Evolutionary conservation across 2,329 filamentous ascomycete species (phyloP).

Genomic region (Curvularia verruculosa): DNA sequence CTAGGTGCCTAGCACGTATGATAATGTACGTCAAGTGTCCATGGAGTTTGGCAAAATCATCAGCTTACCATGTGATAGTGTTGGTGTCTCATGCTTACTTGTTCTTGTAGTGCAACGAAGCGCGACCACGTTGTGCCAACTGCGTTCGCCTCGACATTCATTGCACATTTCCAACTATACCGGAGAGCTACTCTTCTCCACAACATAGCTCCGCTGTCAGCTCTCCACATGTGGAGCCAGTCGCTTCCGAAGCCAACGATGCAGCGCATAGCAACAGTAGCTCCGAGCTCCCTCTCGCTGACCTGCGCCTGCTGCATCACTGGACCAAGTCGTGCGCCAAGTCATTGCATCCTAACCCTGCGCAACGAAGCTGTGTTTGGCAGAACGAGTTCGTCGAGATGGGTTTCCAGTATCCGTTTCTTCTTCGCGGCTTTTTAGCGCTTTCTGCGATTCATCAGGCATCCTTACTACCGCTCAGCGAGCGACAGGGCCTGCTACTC

Average conservation of each 20-base stretch:
- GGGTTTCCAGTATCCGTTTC: constrained; percentile 36
- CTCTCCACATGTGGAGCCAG: constrained; percentile 14
- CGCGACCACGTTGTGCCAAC: constrained; percentile 38
- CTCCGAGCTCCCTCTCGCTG: constrained; percentile 33
- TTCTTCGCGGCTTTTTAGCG: constrained; percentile 40
- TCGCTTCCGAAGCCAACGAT: constrained; percentile 14
- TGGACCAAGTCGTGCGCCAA: constrained; percentile 34
- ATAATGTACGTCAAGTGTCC: not conserved
- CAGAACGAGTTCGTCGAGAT: constrained; percentile 30
- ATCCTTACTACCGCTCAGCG: constrained; percentile 22
- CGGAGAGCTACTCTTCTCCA: constrained; percentile 25
- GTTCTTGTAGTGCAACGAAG: constrained; percentile 38
- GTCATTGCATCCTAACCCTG: constrained; percentile 27
- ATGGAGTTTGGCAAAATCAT: not conserved
- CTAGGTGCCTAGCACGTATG: not conserved
- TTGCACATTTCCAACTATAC: constrained; percentile 35
- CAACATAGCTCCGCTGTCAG: constrained; percentile 23
- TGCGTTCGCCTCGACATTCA: constrained; percentile 40
- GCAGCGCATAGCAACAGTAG: constrained; percentile 6
- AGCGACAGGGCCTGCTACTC: constrained; percentile 29
- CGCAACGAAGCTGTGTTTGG: constrained; percentile 22
- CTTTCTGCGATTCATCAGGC: constrained; percentile 39
- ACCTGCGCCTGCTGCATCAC: constrained; percentile 38
- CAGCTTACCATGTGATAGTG: not conserved
- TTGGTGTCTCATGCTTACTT: constrained; percentile 4